Conservation (phyloP, 441 rosid genomes). For the Macaranga tanarius region DNA sequence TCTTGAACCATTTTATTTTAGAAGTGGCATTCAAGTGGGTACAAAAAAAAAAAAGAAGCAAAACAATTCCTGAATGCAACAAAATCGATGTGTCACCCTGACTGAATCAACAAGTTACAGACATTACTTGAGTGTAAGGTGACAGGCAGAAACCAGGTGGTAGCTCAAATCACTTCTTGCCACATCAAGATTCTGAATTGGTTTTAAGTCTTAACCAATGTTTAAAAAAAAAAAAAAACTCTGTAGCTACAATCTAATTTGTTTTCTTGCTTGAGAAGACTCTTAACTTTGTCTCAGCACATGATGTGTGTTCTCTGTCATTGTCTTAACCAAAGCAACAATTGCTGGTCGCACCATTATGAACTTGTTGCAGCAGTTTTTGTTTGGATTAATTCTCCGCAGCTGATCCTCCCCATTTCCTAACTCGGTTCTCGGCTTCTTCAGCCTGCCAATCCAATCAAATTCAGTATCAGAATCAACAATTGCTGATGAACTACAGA, state of each 20-base stretch:
- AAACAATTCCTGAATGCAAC: neutral
- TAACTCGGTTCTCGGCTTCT: constrained; percentile 66
- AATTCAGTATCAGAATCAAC: neutral
- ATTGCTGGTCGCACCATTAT: neutral
- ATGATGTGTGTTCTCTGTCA: neutral
- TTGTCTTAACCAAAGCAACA: neutral
- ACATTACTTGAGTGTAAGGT: neutral
- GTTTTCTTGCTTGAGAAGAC: neutral
- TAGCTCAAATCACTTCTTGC: neutral
- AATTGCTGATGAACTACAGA: too few species aligned
- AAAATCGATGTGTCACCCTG: neutral
- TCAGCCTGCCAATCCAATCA: constrained; percentile 52
- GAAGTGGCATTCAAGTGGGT: neutral
- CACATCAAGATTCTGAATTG: neutral
- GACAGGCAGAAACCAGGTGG: neutral
- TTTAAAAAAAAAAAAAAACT: neutral
- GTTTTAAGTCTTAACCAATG: neutral
- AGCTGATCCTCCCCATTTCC: constrained; percentile 81
- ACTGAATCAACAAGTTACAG: neutral
- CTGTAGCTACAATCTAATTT: neutral
- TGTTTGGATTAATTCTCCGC: constrained; percentile 16
- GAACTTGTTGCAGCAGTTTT: neutral
- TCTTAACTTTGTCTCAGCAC: neutral
- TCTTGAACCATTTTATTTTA: neutral
- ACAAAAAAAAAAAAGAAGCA: neutral